A percentile compares a stretch with the other conserved stretches of the same genome.
phyloP scores from a whole-genome alignment of 2,329 filamentous ascomycete genomes.

The Didymellaceae sp. region DNA sequence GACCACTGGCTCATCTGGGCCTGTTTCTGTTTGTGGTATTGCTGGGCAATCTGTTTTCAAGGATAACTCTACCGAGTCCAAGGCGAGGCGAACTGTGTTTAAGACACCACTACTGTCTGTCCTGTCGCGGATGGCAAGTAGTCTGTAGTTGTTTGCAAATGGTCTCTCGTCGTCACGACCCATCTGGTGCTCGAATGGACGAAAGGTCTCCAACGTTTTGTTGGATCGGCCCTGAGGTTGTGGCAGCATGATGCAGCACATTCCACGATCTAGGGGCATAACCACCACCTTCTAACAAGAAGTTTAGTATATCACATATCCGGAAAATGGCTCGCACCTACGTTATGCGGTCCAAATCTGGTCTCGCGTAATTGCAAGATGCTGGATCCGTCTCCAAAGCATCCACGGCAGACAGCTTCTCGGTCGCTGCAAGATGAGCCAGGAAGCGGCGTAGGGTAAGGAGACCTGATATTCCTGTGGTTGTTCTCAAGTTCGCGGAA shows the following conservation, averaged over 20 bases:
- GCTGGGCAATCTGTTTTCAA: background rate
- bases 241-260: conserved; percentile 30
- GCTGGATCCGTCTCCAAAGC: conserved; percentile 13
- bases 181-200: conserved; percentile 20
- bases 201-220: conserved; percentile 18
- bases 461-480: background rate
- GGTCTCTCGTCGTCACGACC: background rate
- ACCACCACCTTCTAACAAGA: conserved; percentile 25
- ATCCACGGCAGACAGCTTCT: conserved; percentile 30
- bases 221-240: conserved; percentile 23
- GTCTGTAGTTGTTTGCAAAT: conserved; percentile 22
- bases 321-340: background rate
- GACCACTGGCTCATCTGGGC: no score
- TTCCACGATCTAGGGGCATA: conserved; percentile 23
- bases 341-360: background rate
- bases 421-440: conserved; percentile 4
- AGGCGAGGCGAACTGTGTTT: background rate
- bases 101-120: background rate
- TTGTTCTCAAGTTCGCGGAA: conserved; percentile 6
- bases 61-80: background rate
- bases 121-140: conserved; percentile 23
- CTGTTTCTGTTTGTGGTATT: background rate
- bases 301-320: background rate
- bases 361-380: conserved; percentile 28
- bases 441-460: background rate